Conservation (phyloP, 1,284 basidiomycete species). For the Leccinum glutinopallens region DNA sequence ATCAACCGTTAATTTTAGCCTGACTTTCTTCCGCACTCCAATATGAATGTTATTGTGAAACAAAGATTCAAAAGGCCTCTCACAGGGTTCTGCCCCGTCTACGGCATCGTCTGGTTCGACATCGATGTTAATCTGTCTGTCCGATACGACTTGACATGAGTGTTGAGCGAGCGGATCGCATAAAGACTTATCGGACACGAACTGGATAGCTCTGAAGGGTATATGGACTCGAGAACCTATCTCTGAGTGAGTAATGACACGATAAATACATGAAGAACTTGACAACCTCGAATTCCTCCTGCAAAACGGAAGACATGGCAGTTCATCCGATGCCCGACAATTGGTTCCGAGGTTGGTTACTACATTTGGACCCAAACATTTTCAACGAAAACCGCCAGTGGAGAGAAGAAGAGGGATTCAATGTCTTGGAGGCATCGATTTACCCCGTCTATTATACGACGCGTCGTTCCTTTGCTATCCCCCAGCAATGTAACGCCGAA, state of each 20-base stretch:
- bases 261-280: slow-evolving; percentile 11
- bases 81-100: slow-evolving; percentile 63
- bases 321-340: slow-evolving; percentile 32
- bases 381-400: slow-evolving; percentile 6
- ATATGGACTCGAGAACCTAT: slow-evolving; percentile 94
- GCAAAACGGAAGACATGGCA: slow-evolving; percentile 61
- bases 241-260: slow-evolving; percentile 16
- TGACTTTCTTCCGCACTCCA: slow-evolving; percentile 56
- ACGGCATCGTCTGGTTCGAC: slow-evolving; percentile 85
- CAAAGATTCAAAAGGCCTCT: slow-evolving; percentile 28
- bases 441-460: slow-evolving; percentile 20
- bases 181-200: slow-evolving; percentile 44
- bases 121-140: slow-evolving; percentile 81
- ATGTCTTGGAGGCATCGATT: slow-evolving; percentile 30
- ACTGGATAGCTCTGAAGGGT: slow-evolving; percentile 92
- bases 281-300: slow-evolving; percentile 88
- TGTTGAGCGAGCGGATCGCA: slow-evolving; percentile 45
- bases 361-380: slow-evolving; percentile 22
- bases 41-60: slow-evolving; percentile 24
- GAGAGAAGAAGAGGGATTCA: not conserved
- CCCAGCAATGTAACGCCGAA: slow-evolving; percentile 1
- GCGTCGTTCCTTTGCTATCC: slow-evolving; percentile 5
- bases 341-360: slow-evolving; percentile 27
- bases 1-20: slow-evolving; percentile 68
- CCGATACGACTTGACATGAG: slow-evolving; percentile 76